phyloP scores from a whole-genome alignment of 768 basidiomycete species.

The Podaxis sp. region DNA sequence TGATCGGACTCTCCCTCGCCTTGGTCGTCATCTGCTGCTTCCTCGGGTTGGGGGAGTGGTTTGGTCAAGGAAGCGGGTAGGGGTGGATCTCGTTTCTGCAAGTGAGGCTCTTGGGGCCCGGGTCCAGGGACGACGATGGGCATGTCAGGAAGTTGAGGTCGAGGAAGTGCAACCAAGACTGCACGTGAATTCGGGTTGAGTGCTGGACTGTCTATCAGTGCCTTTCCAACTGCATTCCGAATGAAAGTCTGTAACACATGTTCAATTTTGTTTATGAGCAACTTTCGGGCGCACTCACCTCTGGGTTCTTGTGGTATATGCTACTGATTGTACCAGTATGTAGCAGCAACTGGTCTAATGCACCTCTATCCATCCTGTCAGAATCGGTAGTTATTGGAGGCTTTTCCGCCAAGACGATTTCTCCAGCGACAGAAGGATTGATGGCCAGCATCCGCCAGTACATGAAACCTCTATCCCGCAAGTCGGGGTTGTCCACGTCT shows the following conservation, averaged over 20 bases:
- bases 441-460: slow-evolving; percentile 98
- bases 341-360: slow-evolving; percentile 90
- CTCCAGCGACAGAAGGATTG: slow-evolving; percentile 83
- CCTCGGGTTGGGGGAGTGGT: slow-evolving; percentile 24
- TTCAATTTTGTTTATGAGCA: neutral
- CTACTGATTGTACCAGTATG: slow-evolving; percentile 94
- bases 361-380: slow-evolving; percentile 95
- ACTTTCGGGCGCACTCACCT: slow-evolving; percentile 45
- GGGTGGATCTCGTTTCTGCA: slow-evolving; percentile 22
- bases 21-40: slow-evolving; percentile 29
- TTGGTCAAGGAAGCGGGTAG: slow-evolving; percentile 19
- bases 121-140: slow-evolving; percentile 59
- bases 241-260: slow-evolving; percentile 75
- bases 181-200: slow-evolving; percentile 80
- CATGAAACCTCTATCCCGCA: slow-evolving; percentile 97
- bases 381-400: slow-evolving; percentile 98
- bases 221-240: slow-evolving; percentile 81
- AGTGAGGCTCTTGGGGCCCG: slow-evolving; percentile 53
- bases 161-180: slow-evolving; percentile 62
- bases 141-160: slow-evolving; percentile 45
- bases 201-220: slow-evolving; percentile 85
- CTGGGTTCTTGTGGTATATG: slow-evolving; percentile 98
- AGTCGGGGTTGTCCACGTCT: slow-evolving; percentile 96
- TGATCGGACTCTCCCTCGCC: slow-evolving; percentile 29
- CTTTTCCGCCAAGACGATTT: slow-evolving; percentile 90